Conservation (phyloP, 371 early-diverging fungal species). For the Fennellomyces sp. region DNA sequence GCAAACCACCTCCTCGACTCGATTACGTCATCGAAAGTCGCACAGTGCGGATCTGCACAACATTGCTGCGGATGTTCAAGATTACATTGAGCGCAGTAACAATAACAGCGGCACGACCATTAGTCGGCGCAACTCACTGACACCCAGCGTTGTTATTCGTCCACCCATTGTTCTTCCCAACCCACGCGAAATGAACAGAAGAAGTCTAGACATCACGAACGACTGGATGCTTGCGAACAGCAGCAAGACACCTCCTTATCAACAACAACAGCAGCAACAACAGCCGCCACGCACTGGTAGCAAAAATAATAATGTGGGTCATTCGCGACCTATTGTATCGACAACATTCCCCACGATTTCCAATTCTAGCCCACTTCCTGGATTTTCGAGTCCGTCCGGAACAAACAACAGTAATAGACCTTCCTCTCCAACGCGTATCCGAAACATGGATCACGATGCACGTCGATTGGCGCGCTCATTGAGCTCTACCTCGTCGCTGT, state of each 20-base stretch:
- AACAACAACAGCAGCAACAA: background rate
- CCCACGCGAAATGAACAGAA: constrained; percentile 24
- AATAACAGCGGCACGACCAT: background rate
- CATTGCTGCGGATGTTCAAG: constrained; percentile 4
- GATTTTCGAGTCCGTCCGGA: background rate
- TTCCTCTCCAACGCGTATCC: constrained; percentile 25
- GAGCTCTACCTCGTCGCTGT: constrained; percentile 17
- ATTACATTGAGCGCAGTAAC: background rate
- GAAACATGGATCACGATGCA: constrained; percentile 28
- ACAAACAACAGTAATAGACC: constrained; percentile 7
- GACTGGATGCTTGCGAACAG: constrained; percentile 32
- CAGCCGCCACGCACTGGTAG: background rate
- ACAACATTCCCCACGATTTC: constrained; percentile 48
- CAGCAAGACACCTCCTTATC: constrained; percentile 5
- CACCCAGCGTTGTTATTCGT: constrained; percentile 33
- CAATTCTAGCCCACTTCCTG: constrained; percentile 39
- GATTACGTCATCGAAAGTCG: constrained; percentile 42
- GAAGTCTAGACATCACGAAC: constrained; percentile 39
- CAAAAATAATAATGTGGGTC: constrained; percentile 14
- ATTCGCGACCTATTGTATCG: constrained; percentile 39
- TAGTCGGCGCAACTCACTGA: constrained; percentile 33
- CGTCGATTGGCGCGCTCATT: constrained; percentile 30
- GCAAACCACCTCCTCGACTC: constrained; percentile 8
- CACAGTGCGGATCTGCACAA: constrained; percentile 45
- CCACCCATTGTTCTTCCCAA: constrained; percentile 38